Evolutionary conservation across 768 basidiomycete genomes (phyloP).

Genomic region (Agaricus subrufescens): DNA sequence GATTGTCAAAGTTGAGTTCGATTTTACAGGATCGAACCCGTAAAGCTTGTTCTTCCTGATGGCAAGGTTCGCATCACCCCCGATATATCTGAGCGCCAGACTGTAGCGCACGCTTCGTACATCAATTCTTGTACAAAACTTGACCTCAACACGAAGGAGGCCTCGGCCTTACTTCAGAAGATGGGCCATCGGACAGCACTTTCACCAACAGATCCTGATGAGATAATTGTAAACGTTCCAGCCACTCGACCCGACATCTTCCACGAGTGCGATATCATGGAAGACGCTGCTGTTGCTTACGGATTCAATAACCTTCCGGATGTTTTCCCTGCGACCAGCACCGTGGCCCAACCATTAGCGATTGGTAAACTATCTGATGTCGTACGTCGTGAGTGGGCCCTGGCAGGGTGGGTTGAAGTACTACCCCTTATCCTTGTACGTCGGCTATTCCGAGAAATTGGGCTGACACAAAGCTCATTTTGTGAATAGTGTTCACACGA

Average conservation of each 20-base stretch:
- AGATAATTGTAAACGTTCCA: constrained; percentile 74
- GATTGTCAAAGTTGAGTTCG: background rate
- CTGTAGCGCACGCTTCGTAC: constrained; percentile 79
- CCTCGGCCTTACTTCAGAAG: constrained; percentile 67
- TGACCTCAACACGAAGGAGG: constrained; percentile 56
- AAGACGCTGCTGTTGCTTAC: constrained; percentile 96
- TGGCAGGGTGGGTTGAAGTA: constrained; percentile 95
- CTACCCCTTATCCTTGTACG: constrained; percentile 89
- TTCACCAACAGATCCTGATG: constrained; percentile 55
- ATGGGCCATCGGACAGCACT: constrained; percentile 72
- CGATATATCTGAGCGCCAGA: constrained; percentile 67
- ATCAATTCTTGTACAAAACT: constrained; percentile 96
- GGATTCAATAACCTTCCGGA: constrained; percentile 96
- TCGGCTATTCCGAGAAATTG: constrained; percentile 6
- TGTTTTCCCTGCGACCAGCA: constrained; percentile 89
- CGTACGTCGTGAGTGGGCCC: constrained; percentile 85
- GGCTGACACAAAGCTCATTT: background rate
- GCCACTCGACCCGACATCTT: constrained; percentile 97
- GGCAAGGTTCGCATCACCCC: constrained; percentile 76
- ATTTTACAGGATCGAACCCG: constrained; percentile 79
- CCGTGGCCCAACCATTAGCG: constrained; percentile 87
- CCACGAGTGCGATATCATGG: constrained; percentile 98
- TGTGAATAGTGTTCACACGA: constrained; percentile 86
- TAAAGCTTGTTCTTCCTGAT: constrained; percentile 76
- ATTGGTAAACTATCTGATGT: constrained; percentile 90